Base-by-base conservation (phyloP, 495 filamentous ascomycete genomes). In the Tetracladium setigerum region DNA sequence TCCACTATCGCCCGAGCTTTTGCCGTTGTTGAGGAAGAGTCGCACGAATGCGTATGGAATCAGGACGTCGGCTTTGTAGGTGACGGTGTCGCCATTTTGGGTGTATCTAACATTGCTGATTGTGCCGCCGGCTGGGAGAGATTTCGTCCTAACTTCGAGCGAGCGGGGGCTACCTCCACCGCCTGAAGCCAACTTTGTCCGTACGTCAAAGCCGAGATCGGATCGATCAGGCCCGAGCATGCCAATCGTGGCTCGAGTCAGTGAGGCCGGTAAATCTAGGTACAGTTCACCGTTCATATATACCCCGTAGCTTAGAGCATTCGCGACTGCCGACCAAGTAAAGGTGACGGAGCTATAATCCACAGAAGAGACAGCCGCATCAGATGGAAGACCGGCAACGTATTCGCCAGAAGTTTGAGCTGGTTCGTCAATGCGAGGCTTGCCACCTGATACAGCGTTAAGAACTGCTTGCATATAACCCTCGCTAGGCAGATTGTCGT, bases 41-140 rank as follows among this genome's bases (percentile, higher is more conserved):
- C 30, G 42, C 14, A 45, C 15, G n/a, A 45, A 45, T 11, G 42
- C 42, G 42, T 45, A 45, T 19, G 42, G 42, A 36, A 45, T 15
- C 9, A 45, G 42, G n/a, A 45, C 17, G 31, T 45, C 30, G 9
- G 42, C 42, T 31, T 45, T 13, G 18, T 35, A 45, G 1, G n/a
- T 45, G 17, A 14, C 35, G 6, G 42, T 34, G 13, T 12, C 22
- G 8, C 30, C 42, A 11, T 9, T 14, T 4, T 30, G 7, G 13
- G 30, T 16, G 42, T 30, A 11, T 4, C 6, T 9, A 30, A 14
- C 8, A 31, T 45, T 45, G 19, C 8, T 36, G 4, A 45, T 18
- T n/a, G 30, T 34, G 8, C 16, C 15, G 1, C 30, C 42, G 16
- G 13, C 31, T 18, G 27, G 42, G n/a, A 45, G 31, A 10, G 2